Evolutionary conservation across 306 rosid species (phyloP).

Genomic region (Acacia melanoxylon): DNA sequence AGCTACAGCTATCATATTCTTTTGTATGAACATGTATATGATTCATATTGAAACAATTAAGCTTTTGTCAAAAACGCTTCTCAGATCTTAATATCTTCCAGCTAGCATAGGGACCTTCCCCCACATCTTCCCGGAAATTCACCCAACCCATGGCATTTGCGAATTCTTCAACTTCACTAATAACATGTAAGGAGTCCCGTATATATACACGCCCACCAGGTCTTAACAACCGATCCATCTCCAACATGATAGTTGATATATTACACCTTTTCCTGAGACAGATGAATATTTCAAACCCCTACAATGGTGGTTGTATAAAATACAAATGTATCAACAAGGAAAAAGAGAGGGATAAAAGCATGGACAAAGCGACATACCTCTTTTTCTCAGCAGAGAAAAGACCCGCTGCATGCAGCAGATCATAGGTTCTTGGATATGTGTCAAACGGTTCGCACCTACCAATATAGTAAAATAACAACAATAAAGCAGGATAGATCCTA

Average conservation of each 20-base stretch:
- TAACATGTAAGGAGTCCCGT: slow-evolving; percentile 58
- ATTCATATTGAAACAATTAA: slow-evolving; percentile 17
- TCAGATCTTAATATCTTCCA: slow-evolving; percentile 73
- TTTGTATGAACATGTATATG: slow-evolving; percentile 14
- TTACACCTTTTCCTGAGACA: slow-evolving; percentile 60
- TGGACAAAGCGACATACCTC: slow-evolving; percentile 44
- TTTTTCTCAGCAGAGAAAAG: slow-evolving; percentile 76
- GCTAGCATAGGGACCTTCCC: slow-evolving; percentile 92
- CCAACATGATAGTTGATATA: slow-evolving; percentile 78
- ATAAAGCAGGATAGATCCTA: slow-evolving; percentile 7
- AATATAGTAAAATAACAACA: not conserved
- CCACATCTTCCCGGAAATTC: slow-evolving; percentile 47
- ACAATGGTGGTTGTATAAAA: not conserved
- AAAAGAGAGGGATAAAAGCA: slow-evolving; percentile 7
- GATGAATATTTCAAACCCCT: slow-evolving; percentile 14
- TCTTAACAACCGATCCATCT: slow-evolving; percentile 86
- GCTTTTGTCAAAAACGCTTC: slow-evolving; percentile 52
- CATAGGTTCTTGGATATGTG: slow-evolving; percentile 93
- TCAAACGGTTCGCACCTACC: slow-evolving; percentile 96
- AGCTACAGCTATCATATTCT: slow-evolving; percentile 7
- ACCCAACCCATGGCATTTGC: slow-evolving; percentile 77
- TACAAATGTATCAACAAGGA: not conserved
- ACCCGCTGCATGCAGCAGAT: slow-evolving; percentile 78
- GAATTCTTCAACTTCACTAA: slow-evolving; percentile 61
- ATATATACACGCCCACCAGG: slow-evolving; percentile 85